Percentiles rank a stretch among this genome's conserved stretches.
Conservation (phyloP, 75 land plant genomes). For the Larix kaempferi region DNA sequence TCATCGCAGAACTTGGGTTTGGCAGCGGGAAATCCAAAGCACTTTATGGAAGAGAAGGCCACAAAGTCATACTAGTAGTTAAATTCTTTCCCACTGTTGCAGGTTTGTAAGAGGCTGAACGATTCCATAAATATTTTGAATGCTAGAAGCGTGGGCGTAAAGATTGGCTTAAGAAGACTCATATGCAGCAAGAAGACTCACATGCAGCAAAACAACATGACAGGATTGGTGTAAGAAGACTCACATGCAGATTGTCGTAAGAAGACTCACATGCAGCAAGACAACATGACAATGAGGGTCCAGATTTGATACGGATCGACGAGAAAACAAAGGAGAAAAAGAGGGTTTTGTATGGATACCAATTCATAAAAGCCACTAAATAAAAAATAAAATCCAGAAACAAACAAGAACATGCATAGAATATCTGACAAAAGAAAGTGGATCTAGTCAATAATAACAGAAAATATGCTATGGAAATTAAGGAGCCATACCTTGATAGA, state of each 20-base stretch:
- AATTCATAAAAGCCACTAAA: no score
- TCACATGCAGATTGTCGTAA: no score
- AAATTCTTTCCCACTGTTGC: slow-evolving; percentile 38
- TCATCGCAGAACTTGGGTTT: slow-evolving; percentile 32
- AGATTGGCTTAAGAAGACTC: slow-evolving; percentile 21
- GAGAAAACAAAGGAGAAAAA: neutral
- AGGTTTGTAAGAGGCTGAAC: slow-evolving; percentile 47
- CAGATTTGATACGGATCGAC: neutral
- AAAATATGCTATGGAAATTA: no score
- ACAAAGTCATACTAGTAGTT: slow-evolving; percentile 33
- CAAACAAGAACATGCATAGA: no score
- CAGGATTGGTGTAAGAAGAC: no score
- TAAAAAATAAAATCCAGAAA: no score
- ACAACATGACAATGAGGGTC: neutral
- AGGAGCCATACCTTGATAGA: no score
- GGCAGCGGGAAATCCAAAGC: slow-evolving; percentile 22
- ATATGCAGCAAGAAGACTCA: neutral
- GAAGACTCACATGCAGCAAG: no score
- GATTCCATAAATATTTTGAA: slow-evolving; percentile 38
- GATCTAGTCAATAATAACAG: no score
- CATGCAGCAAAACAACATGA: no score
- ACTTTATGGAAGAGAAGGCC: slow-evolving; percentile 19
- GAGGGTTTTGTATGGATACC: slow-evolving; percentile 36
- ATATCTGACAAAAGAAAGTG: no score
- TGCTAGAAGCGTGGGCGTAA: slow-evolving; percentile 36